Evolutionary conservation across 345 rosid species (phyloP), one percentile per base, ranked within the genome.

Genomic region (Pelargonium nanum): DNA sequence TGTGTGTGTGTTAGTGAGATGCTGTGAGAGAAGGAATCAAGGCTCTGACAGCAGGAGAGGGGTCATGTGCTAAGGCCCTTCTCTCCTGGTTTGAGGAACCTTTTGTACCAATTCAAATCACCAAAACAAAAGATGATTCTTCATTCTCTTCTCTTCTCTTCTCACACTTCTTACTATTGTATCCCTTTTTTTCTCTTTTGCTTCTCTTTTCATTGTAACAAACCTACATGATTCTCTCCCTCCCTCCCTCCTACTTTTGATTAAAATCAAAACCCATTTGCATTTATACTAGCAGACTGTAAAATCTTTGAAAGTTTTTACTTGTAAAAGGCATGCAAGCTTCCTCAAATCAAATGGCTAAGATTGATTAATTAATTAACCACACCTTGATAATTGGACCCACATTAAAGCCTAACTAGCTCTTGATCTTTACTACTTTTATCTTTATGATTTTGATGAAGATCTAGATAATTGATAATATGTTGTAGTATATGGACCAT

Each of bases 91-190:
- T 22, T 22, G 57, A 55, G 24, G 55, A 34, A 61, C 60, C 56
- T 65, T 59, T 62, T 69, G 75, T 81, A 75, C 71, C 70, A 79
- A 65, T 80, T 80, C 76, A 74, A 72, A 69, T 68, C 71, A 62
- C 73, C 64, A 53, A 57, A 65, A 57, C 62, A 70, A 70, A 78
- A 77, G 78, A 72, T 73, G 82, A 77, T 85, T 77, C 87, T 80
- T 78, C 85, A 75, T 64, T 60, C 65, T 75, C 65, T 22, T 59
- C 45, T 59, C 26, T 6, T 48, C 40, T 57, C 40, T 34, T 4
- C 45, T 30, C 25, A 1, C 21, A 30, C 25, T 44, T 52, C 44
- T 56, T 59, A 34, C n/a, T 56, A 56, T 67, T 66, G 54, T 26
- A 48, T 9, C 61, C 66, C 52, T 65, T 30, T 54, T 65, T 70